Conservation (phyloP, 2,329 filamentous ascomycete species). For the Monilinia fructicola region DNA sequence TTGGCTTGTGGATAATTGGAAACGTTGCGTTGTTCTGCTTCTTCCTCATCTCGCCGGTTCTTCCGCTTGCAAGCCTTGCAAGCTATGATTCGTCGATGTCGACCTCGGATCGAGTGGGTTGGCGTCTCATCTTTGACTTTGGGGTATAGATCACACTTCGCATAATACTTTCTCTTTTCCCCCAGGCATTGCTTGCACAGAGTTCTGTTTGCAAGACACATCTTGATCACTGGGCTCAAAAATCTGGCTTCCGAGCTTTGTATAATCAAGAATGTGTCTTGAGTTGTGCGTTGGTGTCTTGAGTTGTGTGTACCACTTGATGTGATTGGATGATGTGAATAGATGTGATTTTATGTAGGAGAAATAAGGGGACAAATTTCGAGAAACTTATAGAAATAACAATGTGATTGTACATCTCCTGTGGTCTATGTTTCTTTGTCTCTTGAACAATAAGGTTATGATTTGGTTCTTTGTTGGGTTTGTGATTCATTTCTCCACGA, state of each 20-base stretch:
- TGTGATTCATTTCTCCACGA: neutral
- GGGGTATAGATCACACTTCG: slow-evolving; percentile 1
- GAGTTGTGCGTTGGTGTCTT: neutral
- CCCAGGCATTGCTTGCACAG: neutral
- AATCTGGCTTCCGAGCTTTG: neutral
- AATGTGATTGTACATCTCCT: neutral
- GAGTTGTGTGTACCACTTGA: neutral
- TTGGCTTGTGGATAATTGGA: neutral
- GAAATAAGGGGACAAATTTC: neutral
- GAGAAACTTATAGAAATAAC: neutral
- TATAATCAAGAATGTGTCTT: neutral
- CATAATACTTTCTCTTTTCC: neutral
- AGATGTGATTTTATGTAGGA: neutral
- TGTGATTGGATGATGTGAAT: too few relatives aligned
- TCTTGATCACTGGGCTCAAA: neutral
- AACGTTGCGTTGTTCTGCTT: neutral
- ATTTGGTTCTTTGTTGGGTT: neutral
- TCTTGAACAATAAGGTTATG: accelerated
- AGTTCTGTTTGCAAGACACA: slow-evolving; percentile 5
- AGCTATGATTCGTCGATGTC: neutral
- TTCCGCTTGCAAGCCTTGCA: neutral
- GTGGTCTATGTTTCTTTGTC: neutral
- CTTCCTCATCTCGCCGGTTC: neutral
- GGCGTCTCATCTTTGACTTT: neutral
- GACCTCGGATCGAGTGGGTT: slow-evolving; percentile 3